Base-by-base conservation (phyloP, 2,329 filamentous ascomycete species). In the Diaporthe sp. region DNA sequence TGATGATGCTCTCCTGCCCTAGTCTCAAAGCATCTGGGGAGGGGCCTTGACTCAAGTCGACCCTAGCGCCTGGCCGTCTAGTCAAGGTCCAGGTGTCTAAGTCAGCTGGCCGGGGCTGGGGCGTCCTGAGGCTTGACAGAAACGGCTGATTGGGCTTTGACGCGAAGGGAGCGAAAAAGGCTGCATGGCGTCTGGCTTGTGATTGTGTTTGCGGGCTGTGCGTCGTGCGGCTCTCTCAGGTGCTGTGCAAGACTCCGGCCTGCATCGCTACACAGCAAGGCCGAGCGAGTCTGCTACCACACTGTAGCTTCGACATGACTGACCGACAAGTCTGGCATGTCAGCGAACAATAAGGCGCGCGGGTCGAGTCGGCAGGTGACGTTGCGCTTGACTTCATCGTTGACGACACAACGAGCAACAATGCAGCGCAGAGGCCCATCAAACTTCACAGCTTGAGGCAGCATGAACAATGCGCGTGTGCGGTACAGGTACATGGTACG, bases 131-230 rank as follows among this genome's bases (percentile, higher is more conserved):
- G 63, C 63, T 68, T 53, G 63, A 68, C 47, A 53, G 63, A 53
- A 68, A 9, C 47, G 63, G 13, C 15, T 39, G 63, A 53, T 68
- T 68, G 63, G 63, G 63, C 63, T 68, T 68, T 68, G 63, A 68
- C 63, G 39, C 63, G 32, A 68, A 27, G 8, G 12, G 3, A 39
- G 15, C 10, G 19, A 37, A 51, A 53, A 68, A 9, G 27, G 19
- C 12, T 53, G 47, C 63, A 68, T 53, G 66, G 66, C 70, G 70
- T 63, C 70, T 63, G 44, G 70, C 70, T 71, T 71, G 70, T 71
- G 70, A 71, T 71, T 53, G 32, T 61, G 56, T 32, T 27, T 44
- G 25, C 25, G 58, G 58, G 58, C 58, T 63, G 58, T 63, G 58
- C 37, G 17, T 39, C 42, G 53, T 56, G 50, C 47, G 53, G 35